phyloP scores from a whole-genome alignment of 768 basidiomycete genomes.

The Boletus insuetus region DNA sequence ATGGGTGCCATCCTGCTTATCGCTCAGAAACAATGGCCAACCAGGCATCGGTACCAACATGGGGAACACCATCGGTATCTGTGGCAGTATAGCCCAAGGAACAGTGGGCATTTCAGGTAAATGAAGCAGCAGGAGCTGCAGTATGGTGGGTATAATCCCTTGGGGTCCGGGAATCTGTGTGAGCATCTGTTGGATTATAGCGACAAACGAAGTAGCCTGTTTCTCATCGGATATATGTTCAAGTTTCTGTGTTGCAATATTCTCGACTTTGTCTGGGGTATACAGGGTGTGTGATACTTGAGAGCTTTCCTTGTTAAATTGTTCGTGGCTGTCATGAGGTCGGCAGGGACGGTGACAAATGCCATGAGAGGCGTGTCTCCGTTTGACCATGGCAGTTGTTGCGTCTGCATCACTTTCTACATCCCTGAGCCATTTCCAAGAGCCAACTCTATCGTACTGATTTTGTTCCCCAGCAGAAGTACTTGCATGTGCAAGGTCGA shows the following conservation, averaged over 20 bases:
- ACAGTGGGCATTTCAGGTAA: slow-evolving; percentile 67
- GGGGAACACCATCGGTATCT: slow-evolving; percentile 77
- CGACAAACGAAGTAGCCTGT: slow-evolving; percentile 52
- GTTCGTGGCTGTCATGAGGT: slow-evolving; percentile 19
- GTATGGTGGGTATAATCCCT: slow-evolving; percentile 55
- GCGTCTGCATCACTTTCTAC: slow-evolving; percentile 62
- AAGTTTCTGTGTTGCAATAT: slow-evolving; percentile 22
- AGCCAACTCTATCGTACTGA: slow-evolving; percentile 80
- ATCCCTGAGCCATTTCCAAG: slow-evolving; percentile 85
- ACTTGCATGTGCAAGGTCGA: slow-evolving; percentile 73
- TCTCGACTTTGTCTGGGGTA: slow-evolving; percentile 2
- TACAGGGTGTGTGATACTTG: not conserved
- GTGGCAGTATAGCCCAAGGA: slow-evolving; percentile 60
- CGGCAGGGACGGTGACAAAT: slow-evolving; percentile 30
- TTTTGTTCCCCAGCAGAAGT: slow-evolving; percentile 54
- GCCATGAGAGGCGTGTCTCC: slow-evolving; percentile 32
- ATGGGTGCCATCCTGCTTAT: slow-evolving; percentile 36
- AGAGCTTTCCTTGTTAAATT: not conserved
- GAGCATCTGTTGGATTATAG: slow-evolving; percentile 73
- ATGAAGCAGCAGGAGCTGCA: slow-evolving; percentile 47
- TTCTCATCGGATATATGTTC: slow-evolving; percentile 33
- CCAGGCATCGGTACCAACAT: slow-evolving; percentile 67
- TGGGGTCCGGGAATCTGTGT: slow-evolving; percentile 55
- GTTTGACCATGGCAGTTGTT: slow-evolving; percentile 30
- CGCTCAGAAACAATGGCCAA: slow-evolving; percentile 64